Conservation (phyloP, 305 asterid genomes). For the Nicotiana rustica region DNA sequence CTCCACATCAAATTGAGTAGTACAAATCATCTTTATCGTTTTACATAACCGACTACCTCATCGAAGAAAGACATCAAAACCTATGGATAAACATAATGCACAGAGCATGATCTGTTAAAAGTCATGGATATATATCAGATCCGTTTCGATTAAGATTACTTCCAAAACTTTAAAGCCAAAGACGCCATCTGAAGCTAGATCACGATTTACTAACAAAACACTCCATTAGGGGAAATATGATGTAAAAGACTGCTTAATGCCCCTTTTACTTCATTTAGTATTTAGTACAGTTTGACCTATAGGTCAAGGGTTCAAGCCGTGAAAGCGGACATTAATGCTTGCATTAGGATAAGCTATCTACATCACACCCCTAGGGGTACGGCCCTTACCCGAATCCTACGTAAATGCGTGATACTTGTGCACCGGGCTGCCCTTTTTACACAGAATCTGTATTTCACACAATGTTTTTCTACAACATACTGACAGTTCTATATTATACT, state of each 20-base stretch:
- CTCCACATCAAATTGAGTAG: no score
- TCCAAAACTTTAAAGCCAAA: not conserved
- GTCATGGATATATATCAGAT: not conserved
- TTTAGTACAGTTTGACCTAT: no score
- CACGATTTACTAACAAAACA: not conserved
- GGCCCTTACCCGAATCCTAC: no score
- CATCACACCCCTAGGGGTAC: no score
- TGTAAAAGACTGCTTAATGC: not conserved
- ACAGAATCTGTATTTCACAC: not conserved
- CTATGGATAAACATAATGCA: not conserved
- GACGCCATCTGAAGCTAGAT: not conserved
- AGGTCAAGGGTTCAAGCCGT: no score
- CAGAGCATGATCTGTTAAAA: not conserved
- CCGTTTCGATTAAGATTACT: not conserved
- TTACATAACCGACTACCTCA: not conserved
- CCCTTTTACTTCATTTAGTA: not conserved
- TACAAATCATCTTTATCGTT: not conserved
- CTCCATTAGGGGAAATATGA: not conserved
- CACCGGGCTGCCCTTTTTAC: not conserved
- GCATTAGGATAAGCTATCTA: no score
- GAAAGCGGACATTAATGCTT: no score
- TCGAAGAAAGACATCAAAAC: not conserved
- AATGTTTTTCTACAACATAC: not conserved
- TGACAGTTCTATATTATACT: not conserved
- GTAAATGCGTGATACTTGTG: no score